These are phyloP conservation scores for Neolentinus lepideus DNA, from an alignment of 1,284 basidiomycete species.

Conservation along the genomic window DNA sequence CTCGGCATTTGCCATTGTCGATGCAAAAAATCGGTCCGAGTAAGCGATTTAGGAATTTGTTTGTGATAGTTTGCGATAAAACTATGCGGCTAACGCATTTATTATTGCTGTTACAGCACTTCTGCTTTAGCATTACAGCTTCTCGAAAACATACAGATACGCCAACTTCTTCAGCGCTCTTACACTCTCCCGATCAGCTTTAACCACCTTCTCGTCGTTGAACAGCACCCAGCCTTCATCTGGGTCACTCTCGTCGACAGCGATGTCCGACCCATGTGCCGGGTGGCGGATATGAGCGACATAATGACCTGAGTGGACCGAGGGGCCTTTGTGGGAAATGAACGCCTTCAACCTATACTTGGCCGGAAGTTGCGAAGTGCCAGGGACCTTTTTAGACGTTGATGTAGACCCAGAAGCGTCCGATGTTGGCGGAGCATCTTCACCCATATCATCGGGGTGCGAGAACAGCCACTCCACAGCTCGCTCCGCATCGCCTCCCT, in stretches of 20 bases:
- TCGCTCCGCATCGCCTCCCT: conserved; percentile 74
- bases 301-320: conserved; percentile 93
- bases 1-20: not conserved
- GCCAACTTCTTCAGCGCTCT: conserved; percentile 70
- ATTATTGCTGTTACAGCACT: not conserved
- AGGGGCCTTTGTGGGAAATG: conserved; percentile 95
- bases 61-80: not conserved
- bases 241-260: conserved; percentile 14
- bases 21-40: not conserved
- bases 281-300: conserved; percentile 66
- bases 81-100: not conserved
- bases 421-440: conserved; percentile 34
- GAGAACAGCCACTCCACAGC: conserved; percentile 98
- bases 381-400: conserved; percentile 23
- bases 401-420: conserved; percentile 16
- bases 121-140: conserved; percentile 21
- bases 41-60: not conserved
- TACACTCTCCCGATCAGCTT: conserved; percentile 73
- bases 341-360: conserved; percentile 84
- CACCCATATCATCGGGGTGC: conserved; percentile 84
- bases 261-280: not conserved
- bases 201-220: conserved; percentile 95
- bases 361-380: conserved; percentile 64
- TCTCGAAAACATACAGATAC: conserved; percentile 87
- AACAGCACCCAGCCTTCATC: conserved; percentile 78